phyloP scores from a whole-genome alignment of 441 rosid species.

The Mallotus repandus region DNA sequence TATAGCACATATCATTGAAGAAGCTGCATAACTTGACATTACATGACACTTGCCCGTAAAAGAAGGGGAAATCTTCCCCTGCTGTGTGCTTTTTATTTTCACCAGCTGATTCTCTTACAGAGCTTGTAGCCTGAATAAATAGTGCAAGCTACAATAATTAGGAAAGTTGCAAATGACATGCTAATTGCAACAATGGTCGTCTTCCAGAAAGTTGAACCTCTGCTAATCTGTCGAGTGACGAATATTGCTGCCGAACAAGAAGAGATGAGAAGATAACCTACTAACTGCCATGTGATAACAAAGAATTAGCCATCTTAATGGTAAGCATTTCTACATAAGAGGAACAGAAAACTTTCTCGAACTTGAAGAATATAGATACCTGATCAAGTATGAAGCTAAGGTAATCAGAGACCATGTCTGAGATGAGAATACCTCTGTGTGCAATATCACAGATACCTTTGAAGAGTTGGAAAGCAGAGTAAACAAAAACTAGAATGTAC shows the following conservation, averaged over 20 bases:
- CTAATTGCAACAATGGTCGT: conserved; percentile 38
- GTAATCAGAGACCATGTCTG: conserved; percentile 63
- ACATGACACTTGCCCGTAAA: background rate
- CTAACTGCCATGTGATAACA: conserved; percentile 35
- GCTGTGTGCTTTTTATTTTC: conserved; percentile 8
- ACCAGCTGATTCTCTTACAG: conserved; percentile 77
- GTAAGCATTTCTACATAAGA: too few relatives aligned
- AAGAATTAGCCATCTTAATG: conserved; percentile 19
- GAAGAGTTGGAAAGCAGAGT: conserved; percentile 63
- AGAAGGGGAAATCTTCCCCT: background rate
- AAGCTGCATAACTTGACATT: background rate
- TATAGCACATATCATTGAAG: background rate
- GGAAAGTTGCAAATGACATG: conserved; percentile 49
- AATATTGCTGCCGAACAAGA: conserved; percentile 53
- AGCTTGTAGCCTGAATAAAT: conserved; percentile 72
- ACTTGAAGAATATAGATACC: conserved; percentile 26
- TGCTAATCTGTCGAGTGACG: conserved; percentile 33
- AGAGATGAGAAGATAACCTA: conserved; percentile 63
- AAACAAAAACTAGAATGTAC: conserved; percentile 41
- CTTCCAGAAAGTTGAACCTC: conserved; percentile 36
- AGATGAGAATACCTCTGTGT: conserved; percentile 56
- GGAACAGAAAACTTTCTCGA: background rate
- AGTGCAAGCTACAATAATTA: conserved; percentile 38
- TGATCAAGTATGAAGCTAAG: conserved; percentile 65
- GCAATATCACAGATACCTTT: conserved; percentile 67